Evolutionary conservation across 306 rosid genomes (phyloP), one percentile per base, ranked within the genome.

Genomic region (Cicer bijugum): DNA sequence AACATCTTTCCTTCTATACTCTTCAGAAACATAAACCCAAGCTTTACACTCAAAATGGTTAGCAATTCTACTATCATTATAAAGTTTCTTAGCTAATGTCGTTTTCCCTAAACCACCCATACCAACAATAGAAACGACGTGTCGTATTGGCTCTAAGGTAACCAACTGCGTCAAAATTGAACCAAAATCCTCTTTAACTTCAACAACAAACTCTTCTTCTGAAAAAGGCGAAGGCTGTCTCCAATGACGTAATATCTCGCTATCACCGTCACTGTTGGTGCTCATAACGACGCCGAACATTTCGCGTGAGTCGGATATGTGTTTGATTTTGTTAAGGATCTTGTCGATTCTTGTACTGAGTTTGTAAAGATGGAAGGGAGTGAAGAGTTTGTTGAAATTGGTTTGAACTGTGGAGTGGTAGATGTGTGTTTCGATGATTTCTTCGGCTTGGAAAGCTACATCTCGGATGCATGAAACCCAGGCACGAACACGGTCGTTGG

Each of bases 61-160:
- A 0, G 2, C 19, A 1, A 78, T 62, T 9, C 56, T 39, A 23
- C 48, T 9, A 2, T 71, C 76, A 28, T 81, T 75, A 16, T 84
- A 81, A 6, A 84, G 69, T 48, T 59, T 78, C 81, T 81, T 84
- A 0, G 83, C 85, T 66, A 78, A 50, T 3, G 85, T 81, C 10
- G 85, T 81, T 68, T 81, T 81, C 10, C 85, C 85, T 23, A 81
- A 45, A 62, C 88, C 88, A 17, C 84, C 85, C 88, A 84, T 84
- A 0, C 88, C 85, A 70, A 84, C 81, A 15, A 84, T 66, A 14
- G 88, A 84, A 75, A 84, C 83, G 45, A 81, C 82, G 5, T 67
- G 72, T 2, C 69, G 52, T 9, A 66, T 61, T 4, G 70, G 15
- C 16, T 81, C 85, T 78, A 37, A 0, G 0, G 68, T 15, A 59